Percentiles rank a stretch among this genome's conserved stretches.
phyloP scores from a whole-genome alignment of 345 rosid species.

The Eucalyptus cloeziana region DNA sequence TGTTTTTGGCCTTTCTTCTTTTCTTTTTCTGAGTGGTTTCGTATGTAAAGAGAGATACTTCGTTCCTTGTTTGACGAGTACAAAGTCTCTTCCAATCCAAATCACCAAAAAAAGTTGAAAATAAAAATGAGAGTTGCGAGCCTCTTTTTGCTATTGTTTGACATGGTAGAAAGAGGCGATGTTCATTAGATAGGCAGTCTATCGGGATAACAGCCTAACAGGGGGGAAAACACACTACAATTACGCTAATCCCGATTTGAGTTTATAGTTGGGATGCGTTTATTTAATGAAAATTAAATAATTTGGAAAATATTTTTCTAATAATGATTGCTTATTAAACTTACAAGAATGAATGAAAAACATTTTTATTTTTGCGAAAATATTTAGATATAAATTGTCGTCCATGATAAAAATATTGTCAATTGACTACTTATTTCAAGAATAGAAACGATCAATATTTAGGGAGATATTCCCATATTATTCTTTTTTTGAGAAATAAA shows the following conservation, averaged over 20 bases:
- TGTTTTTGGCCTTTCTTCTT: neutral
- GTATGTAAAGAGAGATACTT: neutral
- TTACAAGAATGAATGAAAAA: neutral
- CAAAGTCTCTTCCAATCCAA: neutral
- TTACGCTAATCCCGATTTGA: rapidly evolving
- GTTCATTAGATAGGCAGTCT: neutral
- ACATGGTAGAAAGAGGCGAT: neutral
- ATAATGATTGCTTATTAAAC: neutral
- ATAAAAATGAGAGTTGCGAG: neutral
- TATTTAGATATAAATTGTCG: too few relatives aligned
- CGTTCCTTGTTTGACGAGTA: neutral
- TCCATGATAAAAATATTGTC: too few relatives aligned
- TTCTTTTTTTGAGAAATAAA: rapidly evolving
- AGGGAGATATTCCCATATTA: neutral
- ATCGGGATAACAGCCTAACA: neutral
- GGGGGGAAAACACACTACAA: neutral
- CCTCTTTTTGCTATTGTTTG: neutral
- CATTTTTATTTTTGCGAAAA: too few relatives aligned
- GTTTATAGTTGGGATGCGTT: too few relatives aligned
- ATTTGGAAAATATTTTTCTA: too few relatives aligned
- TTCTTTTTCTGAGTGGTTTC: neutral
- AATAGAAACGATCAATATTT: neutral
- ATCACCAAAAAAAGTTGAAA: neutral
- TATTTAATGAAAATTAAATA: too few relatives aligned
- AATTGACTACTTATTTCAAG: neutral